phyloP scores from a whole-genome alignment of 108 stramenopile species.

The Cyclotella choctawhatcheeana region DNA sequence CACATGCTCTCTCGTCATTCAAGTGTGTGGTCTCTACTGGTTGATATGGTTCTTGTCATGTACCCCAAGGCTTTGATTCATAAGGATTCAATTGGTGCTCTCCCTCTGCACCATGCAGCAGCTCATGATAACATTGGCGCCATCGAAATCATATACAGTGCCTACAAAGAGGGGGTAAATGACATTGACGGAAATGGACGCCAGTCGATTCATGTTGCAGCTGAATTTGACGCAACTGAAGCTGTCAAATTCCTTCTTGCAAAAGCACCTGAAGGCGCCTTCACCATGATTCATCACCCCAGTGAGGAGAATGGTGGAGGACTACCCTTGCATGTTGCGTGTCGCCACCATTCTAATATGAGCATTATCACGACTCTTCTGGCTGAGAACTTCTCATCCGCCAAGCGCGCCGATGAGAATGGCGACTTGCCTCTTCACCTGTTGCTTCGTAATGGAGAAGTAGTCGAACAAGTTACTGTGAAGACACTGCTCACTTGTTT shows the following conservation, averaged over 20 bases:
- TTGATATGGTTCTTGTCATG: slow-evolving; percentile 87
- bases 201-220: slow-evolving; percentile 87
- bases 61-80: slow-evolving; percentile 89
- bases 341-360: slow-evolving; percentile 81
- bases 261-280: slow-evolving; percentile 83
- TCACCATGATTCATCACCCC: slow-evolving; percentile 70
- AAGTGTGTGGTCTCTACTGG: slow-evolving; percentile 81
- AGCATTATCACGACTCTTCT: slow-evolving; percentile 85
- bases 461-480: slow-evolving; percentile 84
- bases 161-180: slow-evolving; percentile 90
- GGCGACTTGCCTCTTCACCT: slow-evolving; percentile 88
- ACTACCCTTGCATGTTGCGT: slow-evolving; percentile 86
- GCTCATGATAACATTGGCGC: slow-evolving; percentile 80
- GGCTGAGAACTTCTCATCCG: slow-evolving; percentile 83
- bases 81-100: slow-evolving; percentile 79
- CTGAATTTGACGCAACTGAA: slow-evolving; percentile 86
- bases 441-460: slow-evolving; percentile 81
- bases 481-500: slow-evolving; percentile 88
- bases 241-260: slow-evolving; percentile 79
- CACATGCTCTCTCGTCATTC: slow-evolving; percentile 84
- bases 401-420: slow-evolving; percentile 82
- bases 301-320: slow-evolving; percentile 79
- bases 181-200: slow-evolving; percentile 81
- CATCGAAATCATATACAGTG: slow-evolving; percentile 86
- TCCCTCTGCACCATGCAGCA: slow-evolving; percentile 89